Evolutionary conservation across 305 asterid genomes (phyloP).

Genomic region (Solanum aculeatissimum): DNA sequence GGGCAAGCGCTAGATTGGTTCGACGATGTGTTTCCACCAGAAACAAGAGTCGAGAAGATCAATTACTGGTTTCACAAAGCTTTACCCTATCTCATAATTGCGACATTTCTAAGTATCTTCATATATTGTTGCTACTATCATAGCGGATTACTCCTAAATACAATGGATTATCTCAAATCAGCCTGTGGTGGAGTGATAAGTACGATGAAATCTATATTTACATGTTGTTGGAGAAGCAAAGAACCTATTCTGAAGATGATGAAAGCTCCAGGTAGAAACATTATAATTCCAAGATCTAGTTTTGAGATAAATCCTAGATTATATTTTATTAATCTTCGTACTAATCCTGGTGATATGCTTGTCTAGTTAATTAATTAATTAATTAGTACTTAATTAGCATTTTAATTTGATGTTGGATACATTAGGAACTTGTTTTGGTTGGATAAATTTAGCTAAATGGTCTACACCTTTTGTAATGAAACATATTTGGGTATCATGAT

Average conservation of each 20-base stretch:
- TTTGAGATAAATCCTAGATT: not conserved
- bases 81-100: not conserved
- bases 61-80: not conserved
- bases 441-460: not conserved
- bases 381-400: no score
- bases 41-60: conserved; percentile 25
- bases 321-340: not conserved
- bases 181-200: not conserved
- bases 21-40: conserved; percentile 22
- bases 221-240: not conserved
- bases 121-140: not conserved
- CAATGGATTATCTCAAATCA: not conserved
- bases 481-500: no score
- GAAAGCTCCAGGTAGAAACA: conserved; percentile 8
- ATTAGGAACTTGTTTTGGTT: no score
- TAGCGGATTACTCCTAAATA: accelerated
- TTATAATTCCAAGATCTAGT: not conserved
- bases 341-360: not conserved
- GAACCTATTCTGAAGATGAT: not conserved
- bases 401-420: not conserved
- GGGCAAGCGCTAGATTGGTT: conserved; percentile 7
- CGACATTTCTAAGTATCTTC: not conserved
- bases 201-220: not conserved
- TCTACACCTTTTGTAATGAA: not conserved
- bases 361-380: not conserved